phyloP scores from a whole-genome alignment of 2,329 filamentous ascomycete species.

The Cladophialophora bantiana region DNA sequence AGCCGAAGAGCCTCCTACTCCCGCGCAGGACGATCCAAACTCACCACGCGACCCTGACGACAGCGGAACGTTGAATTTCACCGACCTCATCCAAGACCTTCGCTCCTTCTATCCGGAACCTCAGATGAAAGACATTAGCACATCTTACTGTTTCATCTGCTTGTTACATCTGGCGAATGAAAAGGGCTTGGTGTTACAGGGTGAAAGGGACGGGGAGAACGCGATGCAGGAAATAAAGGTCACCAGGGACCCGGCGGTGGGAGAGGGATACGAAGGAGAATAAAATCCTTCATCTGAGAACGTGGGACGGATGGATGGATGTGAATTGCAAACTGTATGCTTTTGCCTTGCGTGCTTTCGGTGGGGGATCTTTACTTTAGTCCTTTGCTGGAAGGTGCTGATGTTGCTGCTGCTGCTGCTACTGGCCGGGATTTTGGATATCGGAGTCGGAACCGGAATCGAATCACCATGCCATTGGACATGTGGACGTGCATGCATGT shows the following conservation, averaged over 20 bases:
- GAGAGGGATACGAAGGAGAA: slow-evolving; percentile 43
- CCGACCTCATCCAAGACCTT: slow-evolving; percentile 86
- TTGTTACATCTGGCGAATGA: slow-evolving; percentile 91
- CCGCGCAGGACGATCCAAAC: slow-evolving; percentile 42
- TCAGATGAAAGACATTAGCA: slow-evolving; percentile 92
- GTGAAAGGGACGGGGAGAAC: slow-evolving; percentile 54
- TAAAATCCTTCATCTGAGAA: slow-evolving; percentile 18
- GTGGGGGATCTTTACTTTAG: too few relatives aligned
- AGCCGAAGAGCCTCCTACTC: slow-evolving; percentile 44
- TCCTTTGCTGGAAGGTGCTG: too few relatives aligned
- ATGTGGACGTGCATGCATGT: too few relatives aligned
- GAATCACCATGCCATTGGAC: too few relatives aligned
- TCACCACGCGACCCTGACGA: slow-evolving; percentile 29
- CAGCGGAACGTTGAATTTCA: slow-evolving; percentile 75
- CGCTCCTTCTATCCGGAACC: slow-evolving; percentile 85
- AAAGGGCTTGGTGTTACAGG: slow-evolving; percentile 81
- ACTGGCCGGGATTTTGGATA: too few relatives aligned
- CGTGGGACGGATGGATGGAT: neutral
- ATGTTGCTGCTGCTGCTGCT: too few relatives aligned
- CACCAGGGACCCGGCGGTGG: slow-evolving; percentile 35
- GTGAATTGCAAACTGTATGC: neutral
- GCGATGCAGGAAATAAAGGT: slow-evolving; percentile 52
- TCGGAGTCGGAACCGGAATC: too few relatives aligned
- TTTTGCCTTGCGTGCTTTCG: neutral
- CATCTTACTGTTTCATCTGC: slow-evolving; percentile 91